These are phyloP conservation scores for Emmonsiellopsis sp. DNA, from an alignment of 2,329 filamentous ascomycete species.

Conservation along the genomic window DNA sequence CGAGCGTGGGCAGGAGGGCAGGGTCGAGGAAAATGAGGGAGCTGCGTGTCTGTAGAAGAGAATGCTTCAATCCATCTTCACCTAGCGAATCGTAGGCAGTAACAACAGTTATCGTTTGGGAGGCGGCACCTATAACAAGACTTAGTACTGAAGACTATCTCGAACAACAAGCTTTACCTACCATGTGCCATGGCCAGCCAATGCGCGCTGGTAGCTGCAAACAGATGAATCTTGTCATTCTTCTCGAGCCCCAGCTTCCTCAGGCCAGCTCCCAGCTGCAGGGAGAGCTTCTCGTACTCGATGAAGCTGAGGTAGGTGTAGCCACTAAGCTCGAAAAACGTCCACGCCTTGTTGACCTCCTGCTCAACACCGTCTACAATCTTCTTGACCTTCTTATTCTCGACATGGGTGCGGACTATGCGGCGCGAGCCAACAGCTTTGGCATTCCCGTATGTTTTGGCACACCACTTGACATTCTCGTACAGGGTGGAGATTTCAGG, in stretches of 20 bases:
- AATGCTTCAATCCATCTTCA: conserved; percentile 25
- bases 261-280: conserved; percentile 63
- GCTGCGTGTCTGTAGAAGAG: conserved; percentile 22
- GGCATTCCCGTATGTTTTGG: conserved; percentile 52
- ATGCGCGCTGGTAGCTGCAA: conserved; percentile 71
- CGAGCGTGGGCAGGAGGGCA: conserved; percentile 36
- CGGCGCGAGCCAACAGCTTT: conserved; percentile 61
- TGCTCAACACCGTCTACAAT: conserved; percentile 68
- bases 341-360: conserved; percentile 85
- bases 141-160: too few relatives aligned
- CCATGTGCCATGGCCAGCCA: conserved; percentile 79
- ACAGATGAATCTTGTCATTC: conserved; percentile 65
- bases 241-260: conserved; percentile 62
- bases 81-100: conserved; percentile 38
- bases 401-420: conserved; percentile 67
- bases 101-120: conserved; percentile 83
- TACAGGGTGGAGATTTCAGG: conserved; percentile 67
- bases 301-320: conserved; percentile 70
- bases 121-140: conserved; percentile 45
- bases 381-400: conserved; percentile 86
- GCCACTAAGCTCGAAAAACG: conserved; percentile 71
- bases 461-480: conserved; percentile 65
- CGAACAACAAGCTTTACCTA: conserved; percentile 18
- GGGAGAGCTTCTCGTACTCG: conserved; percentile 63
- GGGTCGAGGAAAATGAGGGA: conserved; percentile 27